Evolutionary conservation across 140 eudicot genomes (phyloP).

Genomic region (Senecio squalidus): DNA sequence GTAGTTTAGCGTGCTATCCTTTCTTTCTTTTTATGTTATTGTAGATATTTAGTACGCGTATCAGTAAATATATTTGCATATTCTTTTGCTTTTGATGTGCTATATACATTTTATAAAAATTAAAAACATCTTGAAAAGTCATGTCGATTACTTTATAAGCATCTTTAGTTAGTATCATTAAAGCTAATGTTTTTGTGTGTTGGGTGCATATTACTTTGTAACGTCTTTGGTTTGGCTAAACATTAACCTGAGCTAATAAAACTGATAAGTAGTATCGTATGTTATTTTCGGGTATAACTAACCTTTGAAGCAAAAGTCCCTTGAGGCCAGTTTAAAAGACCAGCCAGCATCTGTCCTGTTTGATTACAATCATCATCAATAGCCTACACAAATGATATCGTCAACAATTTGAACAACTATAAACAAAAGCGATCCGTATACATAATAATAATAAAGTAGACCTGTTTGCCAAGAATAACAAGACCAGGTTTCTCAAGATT

Average conservation of each 20-base stretch:
- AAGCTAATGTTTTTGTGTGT: neutral
- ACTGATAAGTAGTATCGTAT: too few relatives aligned
- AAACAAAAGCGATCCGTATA: too few relatives aligned
- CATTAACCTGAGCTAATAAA: neutral
- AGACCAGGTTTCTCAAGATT: slow-evolving; percentile 65
- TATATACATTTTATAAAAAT: too few relatives aligned
- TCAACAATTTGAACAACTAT: too few relatives aligned
- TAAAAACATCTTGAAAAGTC: neutral
- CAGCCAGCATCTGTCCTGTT: slow-evolving; percentile 97
- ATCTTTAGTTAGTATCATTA: neutral
- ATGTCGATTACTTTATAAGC: neutral
- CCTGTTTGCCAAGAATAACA: slow-evolving; percentile 85
- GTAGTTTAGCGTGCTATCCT: too few relatives aligned
- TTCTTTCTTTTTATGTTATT: too few relatives aligned
- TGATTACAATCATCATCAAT: slow-evolving; percentile 97
- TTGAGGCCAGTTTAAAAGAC: slow-evolving; percentile 90
- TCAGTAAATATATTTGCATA: too few relatives aligned
- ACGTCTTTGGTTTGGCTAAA: neutral
- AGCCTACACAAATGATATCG: too few relatives aligned
- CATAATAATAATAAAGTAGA: slow-evolving; percentile 4
- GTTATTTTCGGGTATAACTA: too few relatives aligned
- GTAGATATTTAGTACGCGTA: too few relatives aligned
- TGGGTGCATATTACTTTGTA: neutral
- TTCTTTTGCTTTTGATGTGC: too few relatives aligned
- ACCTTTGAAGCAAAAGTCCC: slow-evolving; percentile 99